Evolutionary conservation across 2,329 filamentous ascomycete genomes (phyloP), one percentile per base, ranked within the genome.

Genomic region (Xylariaceae sp.): DNA sequence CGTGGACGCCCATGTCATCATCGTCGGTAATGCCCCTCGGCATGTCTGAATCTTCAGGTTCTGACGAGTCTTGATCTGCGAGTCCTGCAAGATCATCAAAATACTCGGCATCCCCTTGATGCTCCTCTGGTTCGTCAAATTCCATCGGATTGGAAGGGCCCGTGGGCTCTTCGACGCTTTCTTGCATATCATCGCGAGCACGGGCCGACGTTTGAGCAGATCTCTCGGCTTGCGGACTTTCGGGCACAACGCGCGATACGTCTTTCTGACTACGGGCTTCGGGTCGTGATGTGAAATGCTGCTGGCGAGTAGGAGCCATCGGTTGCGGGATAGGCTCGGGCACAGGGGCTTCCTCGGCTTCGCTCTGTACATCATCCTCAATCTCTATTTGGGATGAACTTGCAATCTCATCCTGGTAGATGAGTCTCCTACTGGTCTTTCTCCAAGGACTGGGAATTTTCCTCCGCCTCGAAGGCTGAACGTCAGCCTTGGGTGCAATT

Each of bases 401-500:
- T 43, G 63, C 43, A 53, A 66, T 59, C 43, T 71, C 65, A 38
- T 69, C 64, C 44, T 65, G 63, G 48, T 68, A 70, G 22, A 66
- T 65, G 6, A 67, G 57, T 12, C 64, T 59, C 31, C 64, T 63
- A 31, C 51, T 63, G 28, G 60, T 67, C 49, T 63, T 68, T 45
- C 66, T 71, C 75, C 76, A 77, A 2, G 74, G 70, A 34, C 69
- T 74, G 1, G 73, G 71, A 7, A 71, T 57, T 48, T 69, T 71
- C 44, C 52, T 63, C 51, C 68, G 66, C 44, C 62, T 63, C 46
- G 65, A 59, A 6, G 58, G 42, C 16, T 51, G 46, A 13, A 42
- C 51, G 31, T 63, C 51, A 31, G 54, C 31, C 44, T 45, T 45
- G 19, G 53, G 39, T 12, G 46, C 44, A 59, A 59, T 45, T 60